phyloP scores from a whole-genome alignment of 73 alveolate species.

The Breviolum minutum region DNA sequence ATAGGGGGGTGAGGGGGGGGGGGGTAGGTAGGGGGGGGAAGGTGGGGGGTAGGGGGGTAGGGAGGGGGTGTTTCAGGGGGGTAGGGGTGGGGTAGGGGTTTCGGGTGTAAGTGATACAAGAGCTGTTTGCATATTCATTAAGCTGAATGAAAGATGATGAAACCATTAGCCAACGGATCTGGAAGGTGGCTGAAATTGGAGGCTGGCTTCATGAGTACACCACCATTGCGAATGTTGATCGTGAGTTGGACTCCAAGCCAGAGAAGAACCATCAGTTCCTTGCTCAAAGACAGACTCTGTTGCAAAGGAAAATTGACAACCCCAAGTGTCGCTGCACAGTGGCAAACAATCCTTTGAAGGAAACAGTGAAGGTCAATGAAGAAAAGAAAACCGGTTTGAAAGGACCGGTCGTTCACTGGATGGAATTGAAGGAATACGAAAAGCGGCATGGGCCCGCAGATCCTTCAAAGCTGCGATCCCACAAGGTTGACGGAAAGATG shows the following conservation, averaged over 20 bases:
- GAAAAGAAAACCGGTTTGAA: neutral
- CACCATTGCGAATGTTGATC: neutral
- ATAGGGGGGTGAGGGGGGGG: too few species aligned
- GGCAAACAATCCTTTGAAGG: neutral
- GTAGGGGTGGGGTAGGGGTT: neutral
- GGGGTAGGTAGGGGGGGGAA: too few species aligned
- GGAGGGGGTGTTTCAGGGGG: neutral
- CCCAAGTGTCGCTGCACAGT: neutral
- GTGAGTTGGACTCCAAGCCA: constrained; percentile 13
- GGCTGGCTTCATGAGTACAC: neutral
- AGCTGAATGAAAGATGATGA: neutral
- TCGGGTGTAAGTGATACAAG: too few species aligned
- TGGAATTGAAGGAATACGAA: neutral
- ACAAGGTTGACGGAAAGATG: neutral
- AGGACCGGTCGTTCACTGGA: neutral
- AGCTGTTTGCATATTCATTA: too few species aligned
- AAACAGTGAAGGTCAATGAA: neutral
- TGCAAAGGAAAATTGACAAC: neutral
- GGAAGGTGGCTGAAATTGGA: neutral
- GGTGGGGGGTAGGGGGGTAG: neutral
- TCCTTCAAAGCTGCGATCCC: neutral
- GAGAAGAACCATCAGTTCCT: neutral
- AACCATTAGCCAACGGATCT: neutral
- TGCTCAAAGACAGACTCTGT: neutral
- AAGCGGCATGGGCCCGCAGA: neutral